Base-by-base conservation (phyloP, 495 filamentous ascomycete genomes). In the Trichocladium antarcticum region DNA sequence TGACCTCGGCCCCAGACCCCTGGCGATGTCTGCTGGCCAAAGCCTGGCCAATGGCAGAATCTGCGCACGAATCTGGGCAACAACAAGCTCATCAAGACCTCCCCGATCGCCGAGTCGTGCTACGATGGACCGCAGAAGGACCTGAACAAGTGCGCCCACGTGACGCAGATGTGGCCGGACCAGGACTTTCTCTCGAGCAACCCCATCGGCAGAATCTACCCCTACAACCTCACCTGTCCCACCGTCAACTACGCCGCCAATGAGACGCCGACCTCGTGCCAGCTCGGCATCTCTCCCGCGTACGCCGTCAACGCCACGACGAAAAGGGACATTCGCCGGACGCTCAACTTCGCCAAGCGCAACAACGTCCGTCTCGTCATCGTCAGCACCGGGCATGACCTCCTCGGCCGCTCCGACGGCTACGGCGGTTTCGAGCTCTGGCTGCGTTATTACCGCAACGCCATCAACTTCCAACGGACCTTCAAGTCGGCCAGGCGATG, bases 341-440 rank as follows among this genome's bases (percentile, higher is more conserved):
- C 72, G 1, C 63, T 80, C 10, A 69, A 69, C 49, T 79, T 78
- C 62, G 76, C 76, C 6, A 64, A 67, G 20, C 65, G 74, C 14
- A 56, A 62, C 10, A 68, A 68, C 17, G 50, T 80, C 16, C 41
- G 53, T 12, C 34, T 56, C 12, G 45, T 52, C 28, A 35, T 52
- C 14, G 20, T 37, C 24, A 45, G 41, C 40, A 52, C 48, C 2
- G 53, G 53, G 3, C 53, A 56, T 19, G 53, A 56, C 40, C 42
- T 52, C 32, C 40, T 49, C 8, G 53, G 44, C 32, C 48, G 53
- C 20, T 47, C 42, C n/a, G 49, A 51, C 35, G 53, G 53, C 14
- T 46, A 50, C 10, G 53, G 53, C 27, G 29, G 38, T 15, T 36
- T 56, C 11, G 41, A 51, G 40, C 15, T 56, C 3, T 56, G 53